Base-by-base conservation (phyloP, 768 basidiomycete genomes). In the Epithele typhae region DNA sequence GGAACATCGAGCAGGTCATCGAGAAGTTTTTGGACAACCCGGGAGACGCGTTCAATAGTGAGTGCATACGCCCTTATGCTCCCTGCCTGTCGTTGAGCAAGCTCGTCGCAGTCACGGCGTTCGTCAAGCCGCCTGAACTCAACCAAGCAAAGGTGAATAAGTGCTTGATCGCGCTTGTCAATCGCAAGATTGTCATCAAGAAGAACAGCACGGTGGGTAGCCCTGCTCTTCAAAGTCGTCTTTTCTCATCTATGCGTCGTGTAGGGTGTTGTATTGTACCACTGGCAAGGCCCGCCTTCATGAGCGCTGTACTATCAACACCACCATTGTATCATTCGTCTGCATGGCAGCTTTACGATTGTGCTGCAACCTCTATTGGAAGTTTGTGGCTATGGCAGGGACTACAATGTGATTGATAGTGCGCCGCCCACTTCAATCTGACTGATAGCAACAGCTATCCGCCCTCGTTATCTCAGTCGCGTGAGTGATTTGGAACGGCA, bases 131-230 rank as follows among this genome's bases (percentile, higher is more conserved):
- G 2, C 89, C 91, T 0, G 88, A 92, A 52, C 75, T 95, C 30
- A 89, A 84, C 43, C 92, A 95, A 69, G 87, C 92, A 7, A 77
- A 88, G 35, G 93, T 92, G 34, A 95, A 96, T 65, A 94, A 92
- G 63, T 95, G 92, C 56, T 73, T 97, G 30, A 92, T 97, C 43
- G 90, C 92, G 2, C 71, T 97, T 6, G 92, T 94, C 4, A 86
- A 85, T 59, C 76, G 89, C 40, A 95, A 94, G 60, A 76, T 89
- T 17, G 87, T 92, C 1, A 72, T 70, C 46, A 94, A 93, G 64
- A 82, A 87, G 35, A 87, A 73, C 48, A 63, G 61, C 46, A 59
- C 67, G 27, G 67, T 66, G 22, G 11, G 61, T 59, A 7, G 6
- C 27, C 14, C 27, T 30, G 15, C 9, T 32, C 9, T 15, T 32